Evolutionary conservation across 1,284 basidiomycete species (phyloP).

Genomic region (Austroboletus niveus): DNA sequence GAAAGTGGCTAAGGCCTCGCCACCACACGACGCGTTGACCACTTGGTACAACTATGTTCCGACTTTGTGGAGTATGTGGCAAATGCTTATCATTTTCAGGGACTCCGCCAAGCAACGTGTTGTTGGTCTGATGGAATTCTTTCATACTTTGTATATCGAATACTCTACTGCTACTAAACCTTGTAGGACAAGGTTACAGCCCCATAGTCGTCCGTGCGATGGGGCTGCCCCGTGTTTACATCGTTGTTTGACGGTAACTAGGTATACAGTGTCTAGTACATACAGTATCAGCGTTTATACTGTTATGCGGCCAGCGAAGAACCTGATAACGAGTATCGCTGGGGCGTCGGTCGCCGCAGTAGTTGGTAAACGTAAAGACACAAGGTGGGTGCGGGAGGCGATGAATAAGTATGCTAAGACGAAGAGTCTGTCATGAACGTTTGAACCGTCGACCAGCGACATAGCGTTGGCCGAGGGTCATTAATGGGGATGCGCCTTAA

Average conservation of each 20-base stretch:
- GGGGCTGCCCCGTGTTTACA: slow-evolving; percentile 29
- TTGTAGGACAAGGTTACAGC: slow-evolving; percentile 26
- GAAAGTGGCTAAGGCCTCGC: slow-evolving; percentile 37
- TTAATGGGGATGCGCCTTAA: background rate
- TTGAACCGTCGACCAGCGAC: slow-evolving; percentile 26
- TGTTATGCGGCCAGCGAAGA: slow-evolving; percentile 3
- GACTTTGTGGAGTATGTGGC: background rate
- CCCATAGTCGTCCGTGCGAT: slow-evolving; percentile 10
- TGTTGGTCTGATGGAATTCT: slow-evolving; percentile 6
- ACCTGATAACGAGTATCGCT: slow-evolving; percentile 10
- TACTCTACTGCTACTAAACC: slow-evolving; percentile 16
- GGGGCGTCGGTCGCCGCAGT: background rate
- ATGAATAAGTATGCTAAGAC: slow-evolving; percentile 22
- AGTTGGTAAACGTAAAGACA: slow-evolving; percentile 6
- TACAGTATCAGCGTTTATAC: slow-evolving; percentile 16
- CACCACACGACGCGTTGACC: slow-evolving; percentile 13
- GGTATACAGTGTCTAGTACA: slow-evolving; percentile 21
- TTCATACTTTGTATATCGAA: slow-evolving; percentile 10
- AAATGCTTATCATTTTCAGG: slow-evolving; percentile 10
- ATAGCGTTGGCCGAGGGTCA: slow-evolving; percentile 5
- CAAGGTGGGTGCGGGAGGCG: slow-evolving; percentile 2
- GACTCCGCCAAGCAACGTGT: slow-evolving; percentile 15
- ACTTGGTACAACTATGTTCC: slow-evolving; percentile 2
- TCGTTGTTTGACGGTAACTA: slow-evolving; percentile 26
- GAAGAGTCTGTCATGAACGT: slow-evolving; percentile 17